Evolutionary conservation across 1,139 yeast species (phyloP).

Genomic region (Zygoascus sp.): DNA sequence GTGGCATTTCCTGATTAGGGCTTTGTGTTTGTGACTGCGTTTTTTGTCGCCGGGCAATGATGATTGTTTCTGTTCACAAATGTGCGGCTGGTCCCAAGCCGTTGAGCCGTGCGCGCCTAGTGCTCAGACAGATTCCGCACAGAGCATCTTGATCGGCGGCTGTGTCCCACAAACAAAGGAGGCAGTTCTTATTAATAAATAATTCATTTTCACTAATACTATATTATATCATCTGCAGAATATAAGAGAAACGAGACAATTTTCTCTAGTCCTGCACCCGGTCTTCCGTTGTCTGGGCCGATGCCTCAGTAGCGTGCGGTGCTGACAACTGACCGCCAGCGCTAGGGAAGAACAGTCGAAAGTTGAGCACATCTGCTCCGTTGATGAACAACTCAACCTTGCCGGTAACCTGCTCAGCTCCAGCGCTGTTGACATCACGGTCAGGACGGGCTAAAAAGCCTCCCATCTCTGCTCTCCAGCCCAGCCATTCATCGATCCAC

Average conservation of each 20-base stretch:
- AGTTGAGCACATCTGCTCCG: constrained; percentile 10
- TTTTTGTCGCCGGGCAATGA: not conserved
- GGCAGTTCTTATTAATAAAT: not conserved
- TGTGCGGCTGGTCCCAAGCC: too few species aligned
- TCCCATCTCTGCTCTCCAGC: constrained; percentile 66
- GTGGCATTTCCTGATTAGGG: constrained; percentile 4
- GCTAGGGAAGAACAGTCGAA: constrained; percentile 8
- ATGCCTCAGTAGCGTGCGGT: not conserved
- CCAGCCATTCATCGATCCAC: constrained; percentile 72
- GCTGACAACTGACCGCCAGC: constrained; percentile 2
- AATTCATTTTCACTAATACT: constrained; percentile 2
- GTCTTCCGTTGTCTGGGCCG: not conserved
- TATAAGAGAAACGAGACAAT: not conserved
- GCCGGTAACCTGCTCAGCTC: constrained; percentile 10
- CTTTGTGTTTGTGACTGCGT: not conserved
- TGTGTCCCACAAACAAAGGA: not conserved
- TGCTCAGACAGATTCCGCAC: too few species aligned
- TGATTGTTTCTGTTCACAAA: too few species aligned
- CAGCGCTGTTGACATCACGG: constrained; percentile 3
- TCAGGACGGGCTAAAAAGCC: constrained; percentile 44
- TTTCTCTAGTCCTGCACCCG: not conserved
- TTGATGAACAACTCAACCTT: constrained; percentile 10
- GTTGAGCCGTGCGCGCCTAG: too few species aligned
- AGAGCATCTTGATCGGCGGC: too few species aligned
- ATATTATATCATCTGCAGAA: not conserved